phyloP scores from a whole-genome alignment of 371 early-diverging fungal species.

The Blakeslea trispora region DNA sequence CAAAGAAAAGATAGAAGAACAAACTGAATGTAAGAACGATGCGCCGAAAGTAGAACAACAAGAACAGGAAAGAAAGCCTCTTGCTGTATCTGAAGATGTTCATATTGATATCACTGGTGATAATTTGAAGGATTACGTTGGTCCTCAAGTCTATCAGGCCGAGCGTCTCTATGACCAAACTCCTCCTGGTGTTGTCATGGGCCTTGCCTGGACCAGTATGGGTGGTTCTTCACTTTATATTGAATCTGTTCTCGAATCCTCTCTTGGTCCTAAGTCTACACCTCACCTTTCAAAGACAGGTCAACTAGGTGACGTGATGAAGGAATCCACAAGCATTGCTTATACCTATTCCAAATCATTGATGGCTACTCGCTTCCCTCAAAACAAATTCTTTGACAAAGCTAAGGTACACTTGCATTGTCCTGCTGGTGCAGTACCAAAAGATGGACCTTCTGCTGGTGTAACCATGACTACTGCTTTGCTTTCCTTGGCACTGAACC shows the following conservation, averaged over 20 bases:
- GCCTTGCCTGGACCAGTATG: conserved; percentile 95
- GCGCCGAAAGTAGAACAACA: conserved; percentile 14
- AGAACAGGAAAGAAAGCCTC: conserved; percentile 39
- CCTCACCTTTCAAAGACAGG: conserved; percentile 84
- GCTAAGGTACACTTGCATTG: conserved; percentile 94
- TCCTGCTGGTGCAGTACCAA: conserved; percentile 97
- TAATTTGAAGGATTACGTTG: conserved; percentile 90
- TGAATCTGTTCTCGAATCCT: conserved; percentile 89
- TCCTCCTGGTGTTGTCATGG: conserved; percentile 94
- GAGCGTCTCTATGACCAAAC: conserved; percentile 91
- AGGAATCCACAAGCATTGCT: conserved; percentile 94
- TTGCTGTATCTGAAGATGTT: conserved; percentile 60
- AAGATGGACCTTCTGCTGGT: conserved; percentile 98
- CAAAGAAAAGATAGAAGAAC: conserved; percentile 5
- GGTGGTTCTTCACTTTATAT: conserved; percentile 94
- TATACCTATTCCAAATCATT: conserved; percentile 90
- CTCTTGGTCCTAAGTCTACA: conserved; percentile 62
- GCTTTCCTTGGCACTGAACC: conserved; percentile 84
- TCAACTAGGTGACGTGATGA: conserved; percentile 98
- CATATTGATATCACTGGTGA: conserved; percentile 61
- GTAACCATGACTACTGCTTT: conserved; percentile 94
- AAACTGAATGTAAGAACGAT: conserved; percentile 12
- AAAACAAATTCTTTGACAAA: conserved; percentile 88
- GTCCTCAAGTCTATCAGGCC: conserved; percentile 84
- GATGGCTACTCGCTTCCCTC: conserved; percentile 71